These are phyloP conservation scores for Ogataea hybrid DNA, from an alignment of 1,139 yeast species.

Conservation along the genomic window DNA sequence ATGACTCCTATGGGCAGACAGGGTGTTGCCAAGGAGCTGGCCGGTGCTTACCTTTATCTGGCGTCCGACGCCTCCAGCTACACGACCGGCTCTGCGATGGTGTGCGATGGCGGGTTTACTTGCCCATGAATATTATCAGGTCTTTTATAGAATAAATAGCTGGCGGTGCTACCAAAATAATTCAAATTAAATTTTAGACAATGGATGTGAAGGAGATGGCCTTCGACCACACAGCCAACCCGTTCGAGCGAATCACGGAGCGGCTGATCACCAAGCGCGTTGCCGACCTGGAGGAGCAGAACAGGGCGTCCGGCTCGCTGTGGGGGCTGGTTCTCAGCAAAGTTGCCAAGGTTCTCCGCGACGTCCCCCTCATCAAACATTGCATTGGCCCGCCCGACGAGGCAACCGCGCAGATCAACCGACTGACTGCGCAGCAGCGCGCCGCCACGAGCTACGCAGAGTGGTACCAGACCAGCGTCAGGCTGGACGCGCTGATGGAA, in stretches of 20 bases:
- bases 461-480: conserved; percentile 65
- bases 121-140: conserved; percentile 29
- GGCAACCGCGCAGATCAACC: conserved; percentile 23
- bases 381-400: conserved; percentile 28
- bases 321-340: conserved; percentile 5
- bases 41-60: conserved; percentile 82
- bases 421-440: conserved; percentile 48
- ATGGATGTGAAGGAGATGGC: conserved; percentile 22
- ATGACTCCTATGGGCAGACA: conserved; percentile 84
- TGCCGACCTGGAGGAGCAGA: conserved; percentile 9
- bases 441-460: conserved; percentile 63
- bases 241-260: conserved; percentile 27
- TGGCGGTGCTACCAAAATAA: no score
- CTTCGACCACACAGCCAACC: conserved; percentile 23
- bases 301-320: conserved; percentile 1
- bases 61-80: conserved; percentile 86
- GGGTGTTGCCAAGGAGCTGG: conserved; percentile 72
- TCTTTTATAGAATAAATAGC: neutral
- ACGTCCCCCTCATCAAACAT: conserved; percentile 24
- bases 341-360: conserved; percentile 18
- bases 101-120: conserved; percentile 84
- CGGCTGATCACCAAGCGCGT: conserved; percentile 17
- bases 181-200: neutral
- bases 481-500: conserved; percentile 63
- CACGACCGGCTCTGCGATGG: conserved; percentile 80